These are phyloP conservation scores for Aspergillus cavernicola DNA, from an alignment of 495 filamentous ascomycete genomes.

Conservation along the genomic window DNA sequence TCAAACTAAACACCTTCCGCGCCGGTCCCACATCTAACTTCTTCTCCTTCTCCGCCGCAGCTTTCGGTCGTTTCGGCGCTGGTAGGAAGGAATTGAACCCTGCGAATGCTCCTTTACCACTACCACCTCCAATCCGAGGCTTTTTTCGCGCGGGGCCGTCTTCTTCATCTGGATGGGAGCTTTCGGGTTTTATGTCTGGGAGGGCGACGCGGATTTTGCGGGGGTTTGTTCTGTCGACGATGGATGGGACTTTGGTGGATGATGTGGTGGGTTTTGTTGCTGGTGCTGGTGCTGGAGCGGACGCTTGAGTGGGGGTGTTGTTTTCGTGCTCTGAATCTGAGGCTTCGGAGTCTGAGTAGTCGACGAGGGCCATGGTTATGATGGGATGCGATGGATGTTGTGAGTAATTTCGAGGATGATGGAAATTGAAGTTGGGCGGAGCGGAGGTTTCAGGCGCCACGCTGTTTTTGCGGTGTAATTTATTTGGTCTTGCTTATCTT, in stretches of 20 bases:
- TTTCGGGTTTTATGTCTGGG: slow-evolving; percentile 48
- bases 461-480: background rate
- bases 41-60: slow-evolving; percentile 32
- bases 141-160: slow-evolving; percentile 69
- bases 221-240: slow-evolving; percentile 73
- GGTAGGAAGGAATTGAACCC: slow-evolving; percentile 86
- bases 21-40: slow-evolving; percentile 19
- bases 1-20: slow-evolving; percentile 58
- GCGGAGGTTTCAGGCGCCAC: background rate
- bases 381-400: background rate
- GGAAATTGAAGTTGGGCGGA: background rate
- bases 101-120: slow-evolving; percentile 56
- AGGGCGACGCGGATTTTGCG: slow-evolving; percentile 80
- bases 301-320: slow-evolving; percentile 22
- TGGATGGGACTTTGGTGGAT: slow-evolving; percentile 45
- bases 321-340: slow-evolving; percentile 56
- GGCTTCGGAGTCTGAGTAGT: slow-evolving; percentile 82
- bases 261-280: slow-evolving; percentile 13
- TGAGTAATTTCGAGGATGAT: background rate
- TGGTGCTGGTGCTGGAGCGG: slow-evolving; percentile 17
- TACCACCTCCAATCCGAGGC: slow-evolving; percentile 49
- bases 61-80: slow-evolving; percentile 62
- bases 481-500: background rate
- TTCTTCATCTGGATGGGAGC: slow-evolving; percentile 30
- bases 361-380: slow-evolving; percentile 64